Evolutionary conservation across 139 green algal genomes (phyloP), one percentile per base, ranked within the genome.

Genomic region (Zygnema cylindricum): DNA sequence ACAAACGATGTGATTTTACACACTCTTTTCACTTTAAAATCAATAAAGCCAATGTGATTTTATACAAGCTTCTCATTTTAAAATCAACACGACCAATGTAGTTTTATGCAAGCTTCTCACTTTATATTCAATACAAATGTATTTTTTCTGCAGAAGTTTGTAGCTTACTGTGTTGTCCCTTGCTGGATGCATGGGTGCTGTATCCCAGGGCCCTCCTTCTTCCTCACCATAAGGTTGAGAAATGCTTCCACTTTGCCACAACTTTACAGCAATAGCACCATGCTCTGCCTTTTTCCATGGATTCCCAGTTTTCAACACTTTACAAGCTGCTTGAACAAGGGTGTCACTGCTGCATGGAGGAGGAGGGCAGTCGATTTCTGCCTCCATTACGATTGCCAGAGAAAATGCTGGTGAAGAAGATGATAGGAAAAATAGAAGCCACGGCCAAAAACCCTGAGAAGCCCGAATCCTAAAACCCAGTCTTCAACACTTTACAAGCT

Each of bases 401-500:
- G n/a, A n/a, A n/a, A n/a, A n/a, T n/a, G n/a, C n/a, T n/a, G n/a
- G n/a, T n/a, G n/a, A n/a, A n/a, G n/a, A n/a, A n/a, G n/a, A n/a
- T n/a, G n/a, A n/a, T n/a, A n/a, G n/a, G n/a, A n/a, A n/a, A n/a
- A n/a, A n/a, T n/a, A n/a, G n/a, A n/a, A n/a, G n/a, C n/a, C n/a
- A n/a, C n/a, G n/a, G n/a, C n/a, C n/a, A n/a, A n/a, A n/a, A n/a
- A n/a, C n/a, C n/a, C n/a, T n/a, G n/a, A n/a, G n/a, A n/a, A n/a
- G n/a, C n/a, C n/a, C n/a, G n/a, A n/a, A n/a, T n/a, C n/a, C n/a
- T n/a, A n/a, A n/a, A n/a, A n/a, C 71, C 43, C 85, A 39, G 73
- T 85, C 36, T 40, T 38, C 36, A 89, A 71, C 69, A 89, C 85
- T 55, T 85, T 85, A 35, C 82, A n/a, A 35, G 85, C 85, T 54